Evolutionary conservation across 192 early-diverging fungal species (phyloP).

Genomic region (Umbelopsis ramanniana): DNA sequence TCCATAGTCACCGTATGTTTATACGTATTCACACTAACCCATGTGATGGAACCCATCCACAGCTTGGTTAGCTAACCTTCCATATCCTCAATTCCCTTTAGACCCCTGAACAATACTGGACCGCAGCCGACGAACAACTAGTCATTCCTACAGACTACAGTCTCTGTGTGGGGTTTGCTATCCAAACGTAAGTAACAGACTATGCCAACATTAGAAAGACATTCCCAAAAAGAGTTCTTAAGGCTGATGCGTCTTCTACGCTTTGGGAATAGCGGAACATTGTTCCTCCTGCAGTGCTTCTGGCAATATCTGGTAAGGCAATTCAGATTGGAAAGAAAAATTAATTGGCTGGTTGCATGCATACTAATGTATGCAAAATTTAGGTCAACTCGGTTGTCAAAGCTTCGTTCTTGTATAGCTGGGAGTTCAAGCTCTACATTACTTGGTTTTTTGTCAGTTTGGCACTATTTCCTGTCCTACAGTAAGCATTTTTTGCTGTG

Average conservation of each 20-base stretch:
- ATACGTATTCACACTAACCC: not conserved
- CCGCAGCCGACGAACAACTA: constrained; percentile 12
- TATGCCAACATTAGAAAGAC: not conserved
- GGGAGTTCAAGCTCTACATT: constrained; percentile 50
- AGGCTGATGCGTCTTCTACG: constrained; percentile 29
- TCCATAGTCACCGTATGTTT: constrained; percentile 3
- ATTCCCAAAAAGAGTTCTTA: constrained; percentile 24
- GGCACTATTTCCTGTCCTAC: constrained; percentile 12
- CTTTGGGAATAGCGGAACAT: constrained; percentile 36
- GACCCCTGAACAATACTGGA: constrained; percentile 25
- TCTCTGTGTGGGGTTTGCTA: constrained; percentile 37
- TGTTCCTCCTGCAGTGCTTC: constrained; percentile 53
- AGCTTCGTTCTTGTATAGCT: constrained; percentile 46
- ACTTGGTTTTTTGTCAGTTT: constrained; percentile 30
- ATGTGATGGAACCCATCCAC: not conserved
- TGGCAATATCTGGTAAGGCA: constrained; percentile 48
- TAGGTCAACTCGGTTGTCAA: constrained; percentile 37
- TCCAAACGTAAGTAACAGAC: constrained; percentile 30
- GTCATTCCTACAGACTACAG: constrained; percentile 31
- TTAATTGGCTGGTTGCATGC: not conserved
- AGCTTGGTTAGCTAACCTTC: not conserved
- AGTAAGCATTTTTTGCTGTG: not conserved
- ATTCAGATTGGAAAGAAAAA: not conserved
- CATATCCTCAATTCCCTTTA: not conserved
- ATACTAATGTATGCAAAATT: not conserved